These are phyloP conservation scores for Leishmania gerbilli DNA, from an alignment of 208 protist species.

Conservation along the genomic window DNA sequence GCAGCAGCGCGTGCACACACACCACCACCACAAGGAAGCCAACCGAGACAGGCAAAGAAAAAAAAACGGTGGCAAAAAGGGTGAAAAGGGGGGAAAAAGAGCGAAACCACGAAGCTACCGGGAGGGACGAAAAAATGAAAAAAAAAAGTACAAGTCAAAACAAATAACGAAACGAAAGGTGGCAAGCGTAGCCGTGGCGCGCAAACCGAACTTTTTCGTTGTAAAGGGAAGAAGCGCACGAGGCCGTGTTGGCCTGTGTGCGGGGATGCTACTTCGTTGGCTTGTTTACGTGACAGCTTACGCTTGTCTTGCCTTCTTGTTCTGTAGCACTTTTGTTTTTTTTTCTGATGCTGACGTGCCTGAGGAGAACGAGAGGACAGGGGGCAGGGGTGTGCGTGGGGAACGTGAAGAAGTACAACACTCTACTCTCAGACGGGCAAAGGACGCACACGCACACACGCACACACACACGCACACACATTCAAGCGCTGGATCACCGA, in stretches of 20 bases:
- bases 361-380: background rate
- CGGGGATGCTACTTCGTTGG: background rate
- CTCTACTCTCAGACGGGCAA: background rate
- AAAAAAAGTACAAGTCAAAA: background rate
- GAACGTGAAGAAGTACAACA: background rate
- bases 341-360: background rate
- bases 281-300: background rate
- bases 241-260: background rate
- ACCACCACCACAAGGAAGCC: background rate
- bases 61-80: background rate
- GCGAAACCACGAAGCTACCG: slow-evolving; percentile 1
- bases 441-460: background rate
- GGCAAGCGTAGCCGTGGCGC: background rate
- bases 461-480: background rate
- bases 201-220: background rate
- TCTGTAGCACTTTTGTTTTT: background rate
- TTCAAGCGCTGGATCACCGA: background rate
- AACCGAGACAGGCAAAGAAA: background rate
- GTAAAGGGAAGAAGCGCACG: background rate
- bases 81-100: background rate
- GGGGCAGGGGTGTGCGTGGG: background rate
- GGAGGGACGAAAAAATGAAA: background rate
- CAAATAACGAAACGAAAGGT: background rate
- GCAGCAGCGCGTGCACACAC: background rate
- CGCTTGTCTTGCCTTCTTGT: background rate